A percentile compares a stretch with the other conserved stretches of the same genome.
Conservation (phyloP, 192 early-diverging fungal species). For the Neocallimastix lanati region DNA sequence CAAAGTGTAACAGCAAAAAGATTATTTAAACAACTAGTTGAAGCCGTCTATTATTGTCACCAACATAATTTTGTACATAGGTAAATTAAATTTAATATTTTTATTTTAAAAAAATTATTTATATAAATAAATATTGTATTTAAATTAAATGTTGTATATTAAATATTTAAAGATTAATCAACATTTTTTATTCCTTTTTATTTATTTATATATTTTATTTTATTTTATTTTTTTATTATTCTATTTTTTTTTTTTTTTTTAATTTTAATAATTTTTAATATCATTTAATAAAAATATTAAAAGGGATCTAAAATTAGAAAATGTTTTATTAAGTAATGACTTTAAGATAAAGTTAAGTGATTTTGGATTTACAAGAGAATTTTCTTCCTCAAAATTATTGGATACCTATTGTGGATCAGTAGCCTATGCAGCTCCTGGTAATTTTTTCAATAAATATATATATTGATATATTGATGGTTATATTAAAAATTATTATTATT, state of each 20-base stretch:
- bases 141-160: too few species aligned
- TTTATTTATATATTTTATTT: too few species aligned
- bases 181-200: too few species aligned
- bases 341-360: slow-evolving; percentile 42
- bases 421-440: slow-evolving; percentile 63
- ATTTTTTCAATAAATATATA: too few species aligned
- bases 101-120: too few species aligned
- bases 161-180: too few species aligned
- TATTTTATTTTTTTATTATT: background rate
- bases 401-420: slow-evolving; percentile 45
- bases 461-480: too few species aligned
- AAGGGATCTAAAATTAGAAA: background rate
- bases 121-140: too few species aligned
- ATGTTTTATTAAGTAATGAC: background rate
- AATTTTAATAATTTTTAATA: too few species aligned
- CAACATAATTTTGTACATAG: background rate
- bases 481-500: too few species aligned
- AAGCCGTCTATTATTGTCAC: slow-evolving; percentile 65
- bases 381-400: slow-evolving; percentile 22
- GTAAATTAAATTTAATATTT: too few species aligned
- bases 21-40: slow-evolving; percentile 56
- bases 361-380: slow-evolving; percentile 45
- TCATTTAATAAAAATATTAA: background rate
- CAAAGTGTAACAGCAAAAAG: slow-evolving; percentile 9
- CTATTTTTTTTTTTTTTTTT: background rate